Percentiles rank a stretch among this genome's conserved stretches.
Evolutionary conservation across 225 moss, liverwort and hornwort genomes (phyloP).

Genomic region (Neckera pumila): DNA sequence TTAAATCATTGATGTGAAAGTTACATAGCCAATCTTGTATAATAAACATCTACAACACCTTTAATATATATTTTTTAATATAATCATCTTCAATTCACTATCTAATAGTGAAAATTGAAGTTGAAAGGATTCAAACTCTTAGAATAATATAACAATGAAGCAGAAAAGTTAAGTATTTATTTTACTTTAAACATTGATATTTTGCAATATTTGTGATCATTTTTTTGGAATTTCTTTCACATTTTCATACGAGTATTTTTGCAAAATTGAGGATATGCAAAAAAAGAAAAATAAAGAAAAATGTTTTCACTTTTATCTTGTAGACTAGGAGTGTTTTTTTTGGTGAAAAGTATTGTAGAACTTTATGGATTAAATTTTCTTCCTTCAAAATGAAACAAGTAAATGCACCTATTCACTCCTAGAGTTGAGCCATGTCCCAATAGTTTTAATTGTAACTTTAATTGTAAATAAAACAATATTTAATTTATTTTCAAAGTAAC

Average conservation of each 20-base stretch:
- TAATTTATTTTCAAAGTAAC: not conserved
- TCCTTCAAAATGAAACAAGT: not conserved
- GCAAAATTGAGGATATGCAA: too few species aligned
- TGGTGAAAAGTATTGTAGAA: not conserved
- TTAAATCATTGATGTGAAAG: not conserved
- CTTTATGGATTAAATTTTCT: not conserved
- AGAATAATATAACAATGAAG: rapidly evolving
- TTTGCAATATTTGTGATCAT: not conserved
- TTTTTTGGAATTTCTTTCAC: not conserved
- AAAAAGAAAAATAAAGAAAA: too few species aligned
- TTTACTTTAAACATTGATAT: not conserved
- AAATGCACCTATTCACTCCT: not conserved
- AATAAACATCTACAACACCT: not conserved
- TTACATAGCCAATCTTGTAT: not conserved
- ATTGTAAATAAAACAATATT: not conserved
- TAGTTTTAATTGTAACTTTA: not conserved
- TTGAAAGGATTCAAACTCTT: not conserved
- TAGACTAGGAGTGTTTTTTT: not conserved
- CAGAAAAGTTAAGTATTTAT: not conserved
- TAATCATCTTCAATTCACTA: not conserved
- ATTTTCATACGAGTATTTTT: not conserved
- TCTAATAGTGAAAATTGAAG: not conserved
- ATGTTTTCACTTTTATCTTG: not conserved
- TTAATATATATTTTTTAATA: not conserved
- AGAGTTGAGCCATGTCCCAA: too few species aligned